Percentiles rank a stretch among this genome's conserved stretches.
phyloP scores from a whole-genome alignment of 768 basidiomycete species.

The Calocera cornea region DNA sequence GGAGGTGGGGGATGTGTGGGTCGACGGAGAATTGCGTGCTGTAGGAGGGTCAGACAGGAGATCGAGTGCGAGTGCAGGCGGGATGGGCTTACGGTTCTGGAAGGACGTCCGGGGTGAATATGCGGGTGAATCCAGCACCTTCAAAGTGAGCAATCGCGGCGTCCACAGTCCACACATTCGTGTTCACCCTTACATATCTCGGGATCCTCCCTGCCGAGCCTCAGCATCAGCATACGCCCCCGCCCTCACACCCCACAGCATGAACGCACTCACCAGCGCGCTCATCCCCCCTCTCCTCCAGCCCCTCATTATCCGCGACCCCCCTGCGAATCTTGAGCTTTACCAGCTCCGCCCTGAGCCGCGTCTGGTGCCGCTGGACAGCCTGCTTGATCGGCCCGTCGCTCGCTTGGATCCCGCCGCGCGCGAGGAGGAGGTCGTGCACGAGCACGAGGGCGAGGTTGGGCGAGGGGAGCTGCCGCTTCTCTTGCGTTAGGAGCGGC shows the following conservation, averaged over 20 bases:
- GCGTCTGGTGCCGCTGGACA: conserved; percentile 74
- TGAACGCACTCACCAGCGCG: conserved; percentile 41
- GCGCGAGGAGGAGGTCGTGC: conserved; percentile 74
- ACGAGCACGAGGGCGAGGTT: conserved; percentile 76
- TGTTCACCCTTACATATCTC: conserved; percentile 77
- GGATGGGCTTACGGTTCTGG: background rate
- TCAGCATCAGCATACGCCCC: background rate
- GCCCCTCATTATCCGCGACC: conserved; percentile 46
- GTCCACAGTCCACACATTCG: conserved; percentile 48
- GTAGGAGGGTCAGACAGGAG: background rate
- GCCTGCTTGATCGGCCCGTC: conserved; percentile 86
- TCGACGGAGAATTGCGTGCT: conserved; percentile 57
- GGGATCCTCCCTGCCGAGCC: conserved; percentile 48
- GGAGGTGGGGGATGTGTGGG: conserved; percentile 65
- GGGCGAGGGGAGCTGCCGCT: conserved; percentile 55
- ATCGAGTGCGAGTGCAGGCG: background rate
- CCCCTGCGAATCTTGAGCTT: conserved; percentile 68
- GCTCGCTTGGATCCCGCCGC: conserved; percentile 74
- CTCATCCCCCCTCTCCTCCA: conserved; percentile 47
- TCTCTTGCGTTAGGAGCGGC: conserved; percentile 60
- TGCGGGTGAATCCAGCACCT: conserved; percentile 39
- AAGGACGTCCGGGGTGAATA: conserved; percentile 18
- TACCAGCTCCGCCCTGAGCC: conserved; percentile 74
- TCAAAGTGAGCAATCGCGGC: conserved; percentile 48
- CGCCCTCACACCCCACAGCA: conserved; percentile 1